Evolutionary conservation across 805 yeast species (phyloP).

Genomic region (Yueomyces sp.): DNA sequence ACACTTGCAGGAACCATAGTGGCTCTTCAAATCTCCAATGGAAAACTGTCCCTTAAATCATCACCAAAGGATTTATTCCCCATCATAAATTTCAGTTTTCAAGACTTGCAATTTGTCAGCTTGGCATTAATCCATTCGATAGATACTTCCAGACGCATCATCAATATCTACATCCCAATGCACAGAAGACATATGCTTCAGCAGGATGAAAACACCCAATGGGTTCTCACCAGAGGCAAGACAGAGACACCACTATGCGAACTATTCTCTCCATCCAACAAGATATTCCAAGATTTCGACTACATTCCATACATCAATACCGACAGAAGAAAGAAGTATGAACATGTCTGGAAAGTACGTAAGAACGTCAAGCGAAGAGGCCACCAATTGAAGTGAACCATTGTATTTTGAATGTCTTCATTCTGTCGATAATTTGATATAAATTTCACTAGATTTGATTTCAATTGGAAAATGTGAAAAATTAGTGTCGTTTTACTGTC

Average conservation of each 20-base stretch:
- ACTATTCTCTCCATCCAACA: slow-evolving; percentile 23
- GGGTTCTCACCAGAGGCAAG: slow-evolving; percentile 46
- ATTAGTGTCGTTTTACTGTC: too few species aligned
- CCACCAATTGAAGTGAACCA: slow-evolving; percentile 15
- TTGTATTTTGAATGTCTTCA: too few species aligned
- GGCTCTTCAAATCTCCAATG: slow-evolving; percentile 13
- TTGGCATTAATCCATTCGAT: slow-evolving; percentile 58
- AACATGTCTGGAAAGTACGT: slow-evolving; percentile 45
- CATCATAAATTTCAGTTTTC: slow-evolving; percentile 5
- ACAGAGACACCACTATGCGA: slow-evolving; percentile 55
- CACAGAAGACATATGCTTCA: background rate
- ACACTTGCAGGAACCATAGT: slow-evolving; percentile 26
- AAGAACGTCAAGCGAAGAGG: slow-evolving; percentile 40
- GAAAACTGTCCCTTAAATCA: slow-evolving; percentile 1
- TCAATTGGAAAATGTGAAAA: too few species aligned
- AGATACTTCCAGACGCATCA: slow-evolving; percentile 23
- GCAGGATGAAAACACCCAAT: slow-evolving; percentile 2
- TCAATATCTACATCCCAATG: slow-evolving; percentile 47
- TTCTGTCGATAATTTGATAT: too few species aligned
- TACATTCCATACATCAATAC: slow-evolving; percentile 34
- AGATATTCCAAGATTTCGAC: slow-evolving; percentile 3
- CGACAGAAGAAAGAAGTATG: slow-evolving; percentile 29
- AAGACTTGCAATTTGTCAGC: slow-evolving; percentile 6
- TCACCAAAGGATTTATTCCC: slow-evolving; percentile 15
- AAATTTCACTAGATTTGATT: too few species aligned